Conservation (phyloP, 23 red algal genomes). For the Chondrus crispus region DNA sequence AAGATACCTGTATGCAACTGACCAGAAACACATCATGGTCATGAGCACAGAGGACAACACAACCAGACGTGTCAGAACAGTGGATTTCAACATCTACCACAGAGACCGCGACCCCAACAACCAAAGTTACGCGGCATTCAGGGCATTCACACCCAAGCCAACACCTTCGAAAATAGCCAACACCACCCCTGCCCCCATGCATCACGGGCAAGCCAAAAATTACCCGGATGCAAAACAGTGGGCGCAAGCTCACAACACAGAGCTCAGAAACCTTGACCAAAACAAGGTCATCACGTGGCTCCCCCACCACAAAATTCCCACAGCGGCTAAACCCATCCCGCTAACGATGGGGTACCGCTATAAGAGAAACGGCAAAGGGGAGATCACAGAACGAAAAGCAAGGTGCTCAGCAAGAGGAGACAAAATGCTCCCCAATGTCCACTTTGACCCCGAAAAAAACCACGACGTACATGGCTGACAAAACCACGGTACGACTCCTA, state of each 20-base stretch:
- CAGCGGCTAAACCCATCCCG: not conserved
- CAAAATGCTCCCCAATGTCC: not conserved
- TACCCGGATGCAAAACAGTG: conserved; percentile 8
- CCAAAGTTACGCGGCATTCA: not conserved
- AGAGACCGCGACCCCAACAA: not conserved
- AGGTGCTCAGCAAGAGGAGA: not conserved
- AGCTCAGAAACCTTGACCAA: conserved; percentile 1
- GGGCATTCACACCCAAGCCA: not conserved
- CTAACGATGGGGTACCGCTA: not conserved
- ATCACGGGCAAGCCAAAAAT: not conserved
- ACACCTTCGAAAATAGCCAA: not conserved
- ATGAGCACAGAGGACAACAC: no score
- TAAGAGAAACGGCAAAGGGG: not conserved
- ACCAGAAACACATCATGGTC: no score
- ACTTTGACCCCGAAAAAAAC: not conserved
- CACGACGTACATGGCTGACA: not conserved
- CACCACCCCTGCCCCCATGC: not conserved
- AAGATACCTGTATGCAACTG: not conserved
- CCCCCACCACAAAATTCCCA: not conserved
- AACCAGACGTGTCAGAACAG: not conserved
- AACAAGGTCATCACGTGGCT: not conserved
- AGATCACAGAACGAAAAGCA: conserved; percentile 1
- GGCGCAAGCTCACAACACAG: not conserved
- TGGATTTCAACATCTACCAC: not conserved
- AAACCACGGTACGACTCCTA: not conserved